Evolutionary conservation across 129 eudicot species (phyloP), one percentile per base, ranked within the genome.

Genomic region (Escallonia herrerae): DNA sequence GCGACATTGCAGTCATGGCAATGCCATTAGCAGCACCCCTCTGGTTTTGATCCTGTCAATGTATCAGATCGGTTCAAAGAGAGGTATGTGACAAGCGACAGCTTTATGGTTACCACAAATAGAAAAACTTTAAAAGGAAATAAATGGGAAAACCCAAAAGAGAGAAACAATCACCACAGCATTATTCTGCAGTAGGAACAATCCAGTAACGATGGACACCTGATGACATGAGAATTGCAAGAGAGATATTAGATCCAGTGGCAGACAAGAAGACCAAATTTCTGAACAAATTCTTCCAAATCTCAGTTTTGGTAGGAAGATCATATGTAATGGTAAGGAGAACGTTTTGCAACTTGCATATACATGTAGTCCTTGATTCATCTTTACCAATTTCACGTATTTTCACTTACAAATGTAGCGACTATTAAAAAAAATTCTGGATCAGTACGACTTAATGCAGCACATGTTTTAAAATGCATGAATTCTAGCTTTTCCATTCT

Each of bases 11-110:
- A 41, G 87, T 78, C 91, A 81, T 76, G 46, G 65, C 46, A 38
- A 85, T 50, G 48, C 91, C 98, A 78, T 93, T 93, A 6, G 98
- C 98, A 49, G 96, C 95, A 58, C 98, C 98, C 66, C 98, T 79
- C 80, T 93, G 87, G 66, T 70, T 78, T 81, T 88, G 98, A 11
- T 75, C 95, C 98, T 91, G 73, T 53, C 8, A 44, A 65, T 57
- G 54, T 49, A 43, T 59, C 57, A 39, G 50, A 50, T 41, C 41
- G 41, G 10, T 8, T 15, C 51, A 57, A 43, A 58, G 2, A 49
- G 56, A 10, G 48, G 1, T 11, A 43, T 13, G 40, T 60, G 40
- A 59, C 11, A 60, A 2, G 46, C 6, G 47, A 68, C 1, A 13
- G 22, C 6, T 43, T 45, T 15, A 22, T 48, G 33, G 40, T 14